phyloP scores from a whole-genome alignment of 345 rosid species.

The Cochlearia excelsa region DNA sequence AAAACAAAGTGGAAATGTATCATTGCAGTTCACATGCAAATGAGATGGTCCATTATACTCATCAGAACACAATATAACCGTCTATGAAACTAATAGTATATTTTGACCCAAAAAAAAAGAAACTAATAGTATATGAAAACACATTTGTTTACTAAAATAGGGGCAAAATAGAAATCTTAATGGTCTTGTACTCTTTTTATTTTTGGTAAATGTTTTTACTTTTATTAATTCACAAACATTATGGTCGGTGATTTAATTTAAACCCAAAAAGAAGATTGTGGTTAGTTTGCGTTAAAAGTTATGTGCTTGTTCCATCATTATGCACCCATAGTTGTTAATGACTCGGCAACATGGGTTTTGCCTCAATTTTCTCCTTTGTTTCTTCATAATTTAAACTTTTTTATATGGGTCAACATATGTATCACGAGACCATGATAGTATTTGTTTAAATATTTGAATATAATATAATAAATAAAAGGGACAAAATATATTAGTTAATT shows the following conservation, averaged over 20 bases:
- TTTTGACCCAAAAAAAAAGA: too few relatives aligned
- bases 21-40: conserved; percentile 38
- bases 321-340: conserved; percentile 35
- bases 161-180: too few relatives aligned
- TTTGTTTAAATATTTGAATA: conserved; percentile 10
- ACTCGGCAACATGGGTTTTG: conserved; percentile 33
- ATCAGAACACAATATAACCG: background rate
- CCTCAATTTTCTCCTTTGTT: conserved; percentile 4
- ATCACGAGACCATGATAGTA: conserved; percentile 6
- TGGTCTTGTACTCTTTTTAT: too few relatives aligned
- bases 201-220: background rate
- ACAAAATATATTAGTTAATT: background rate
- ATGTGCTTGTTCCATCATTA: conserved; percentile 34
- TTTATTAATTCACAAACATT: conserved; percentile 31
- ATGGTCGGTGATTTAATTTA: conserved; percentile 28
- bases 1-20: conserved; percentile 30
- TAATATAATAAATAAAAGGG: background rate
- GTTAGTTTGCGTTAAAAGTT: conserved; percentile 30
- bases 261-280: conserved; percentile 30
- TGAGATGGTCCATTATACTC: conserved; percentile 27
- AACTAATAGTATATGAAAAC: too few relatives aligned
- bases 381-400: background rate
- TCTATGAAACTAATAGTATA: too few relatives aligned
- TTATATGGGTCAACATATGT: conserved; percentile 15
- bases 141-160: too few relatives aligned